phyloP scores from a whole-genome alignment of 306 rosid species.

The Canavalia gladiata region DNA sequence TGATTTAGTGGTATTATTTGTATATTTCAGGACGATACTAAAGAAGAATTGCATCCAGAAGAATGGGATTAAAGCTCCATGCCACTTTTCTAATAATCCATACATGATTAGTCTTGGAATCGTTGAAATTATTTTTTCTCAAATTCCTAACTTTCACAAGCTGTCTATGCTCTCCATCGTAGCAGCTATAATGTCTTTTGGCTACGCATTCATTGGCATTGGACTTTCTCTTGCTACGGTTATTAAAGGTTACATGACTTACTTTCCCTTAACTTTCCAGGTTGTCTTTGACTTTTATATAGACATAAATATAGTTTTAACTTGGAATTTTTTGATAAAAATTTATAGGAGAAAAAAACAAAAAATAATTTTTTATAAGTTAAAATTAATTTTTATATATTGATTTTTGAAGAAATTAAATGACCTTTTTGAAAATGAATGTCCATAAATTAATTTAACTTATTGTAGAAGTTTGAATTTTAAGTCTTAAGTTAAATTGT shows the following conservation, averaged over 20 bases:
- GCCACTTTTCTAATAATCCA: slow-evolving; percentile 61
- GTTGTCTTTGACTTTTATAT: no score
- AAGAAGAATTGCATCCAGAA: slow-evolving; percentile 55
- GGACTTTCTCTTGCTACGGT: slow-evolving; percentile 62
- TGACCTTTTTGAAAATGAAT: no score
- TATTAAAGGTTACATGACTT: slow-evolving; percentile 46
- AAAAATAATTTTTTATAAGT: no score
- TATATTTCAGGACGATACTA: slow-evolving; percentile 57
- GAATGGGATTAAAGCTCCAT: slow-evolving; percentile 43
- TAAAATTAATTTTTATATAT: no score
- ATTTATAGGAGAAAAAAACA: no score
- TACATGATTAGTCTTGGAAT: slow-evolving; percentile 63
- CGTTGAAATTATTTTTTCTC: slow-evolving; percentile 59
- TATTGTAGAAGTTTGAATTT: no score
- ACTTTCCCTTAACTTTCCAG: background rate
- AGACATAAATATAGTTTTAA: no score
- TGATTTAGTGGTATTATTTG: background rate
- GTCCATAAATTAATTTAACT: no score
- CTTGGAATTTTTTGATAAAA: no score
- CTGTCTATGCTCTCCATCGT: slow-evolving; percentile 55
- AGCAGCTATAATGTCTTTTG: slow-evolving; percentile 65
- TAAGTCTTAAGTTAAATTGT: no score
- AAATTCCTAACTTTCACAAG: slow-evolving; percentile 64
- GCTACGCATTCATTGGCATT: slow-evolving; percentile 59
- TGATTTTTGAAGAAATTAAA: no score